Percentiles rank a stretch among this genome's conserved stretches.
Evolutionary conservation across 495 filamentous ascomycete species (phyloP).

Genomic region (Daldinia bambusicola): DNA sequence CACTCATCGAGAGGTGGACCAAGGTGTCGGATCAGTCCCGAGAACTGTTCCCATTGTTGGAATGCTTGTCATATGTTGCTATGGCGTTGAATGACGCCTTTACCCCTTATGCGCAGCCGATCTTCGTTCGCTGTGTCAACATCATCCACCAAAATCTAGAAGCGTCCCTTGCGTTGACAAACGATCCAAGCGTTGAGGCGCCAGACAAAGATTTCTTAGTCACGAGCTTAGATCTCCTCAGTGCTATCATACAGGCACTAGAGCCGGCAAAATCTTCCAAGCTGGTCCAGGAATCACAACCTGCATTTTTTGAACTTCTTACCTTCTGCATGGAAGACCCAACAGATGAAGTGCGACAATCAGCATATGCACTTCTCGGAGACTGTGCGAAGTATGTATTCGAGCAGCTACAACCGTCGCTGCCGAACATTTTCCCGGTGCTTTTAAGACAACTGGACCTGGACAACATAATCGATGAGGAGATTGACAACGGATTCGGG

Average conservation of each 20-base stretch:
- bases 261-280: conserved; percentile 76
- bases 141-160: conserved; percentile 93
- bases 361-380: conserved; percentile 92
- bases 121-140: conserved; percentile 85
- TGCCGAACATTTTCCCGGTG: conserved; percentile 77
- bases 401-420: conserved; percentile 77
- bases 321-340: conserved; percentile 92
- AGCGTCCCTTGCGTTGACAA: conserved; percentile 71
- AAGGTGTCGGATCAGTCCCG: conserved; percentile 87
- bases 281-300: conserved; percentile 77
- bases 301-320: conserved; percentile 88
- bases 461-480: conserved; percentile 75
- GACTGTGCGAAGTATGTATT: conserved; percentile 98
- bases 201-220: conserved; percentile 98
- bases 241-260: conserved; percentile 92
- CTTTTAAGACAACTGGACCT: conserved; percentile 90
- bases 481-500: conserved; percentile 80
- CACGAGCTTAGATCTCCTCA: conserved; percentile 93
- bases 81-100: conserved; percentile 86
- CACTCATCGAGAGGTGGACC: conserved; percentile 89
- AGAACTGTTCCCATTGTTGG: conserved; percentile 92
- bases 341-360: conserved; percentile 93
- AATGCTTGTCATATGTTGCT: conserved; percentile 94
- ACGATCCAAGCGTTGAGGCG: conserved; percentile 72
- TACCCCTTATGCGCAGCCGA: conserved; percentile 80